These are phyloP conservation scores for Aechmea fasciata DNA, from an alignment of 176 grass and related monocot species.

Conservation along the genomic window DNA sequence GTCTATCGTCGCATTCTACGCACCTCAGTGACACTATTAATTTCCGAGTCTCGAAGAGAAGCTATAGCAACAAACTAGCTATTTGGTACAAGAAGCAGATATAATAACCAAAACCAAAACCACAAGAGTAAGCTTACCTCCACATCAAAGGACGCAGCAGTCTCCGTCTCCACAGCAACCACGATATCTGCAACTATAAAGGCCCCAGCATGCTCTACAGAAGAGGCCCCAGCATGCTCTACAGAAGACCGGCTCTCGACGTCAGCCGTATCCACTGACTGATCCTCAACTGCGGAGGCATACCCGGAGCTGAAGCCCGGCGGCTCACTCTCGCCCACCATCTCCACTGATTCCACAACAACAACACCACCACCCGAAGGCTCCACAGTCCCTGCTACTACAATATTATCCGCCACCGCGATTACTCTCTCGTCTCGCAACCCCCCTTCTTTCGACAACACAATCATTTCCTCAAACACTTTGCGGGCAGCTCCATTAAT, in stretches of 20 bases:
- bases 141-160: neutral
- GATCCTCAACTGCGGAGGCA: neutral
- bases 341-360: neutral
- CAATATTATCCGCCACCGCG: neutral
- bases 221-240: neutral
- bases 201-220: neutral
- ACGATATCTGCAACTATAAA: neutral
- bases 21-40: neutral
- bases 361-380: neutral
- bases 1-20: no score
- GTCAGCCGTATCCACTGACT: neutral
- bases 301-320: neutral
- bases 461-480: neutral
- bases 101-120: neutral
- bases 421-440: neutral
- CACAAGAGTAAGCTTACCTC: neutral
- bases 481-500: neutral
- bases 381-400: neutral
- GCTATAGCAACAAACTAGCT: neutral
- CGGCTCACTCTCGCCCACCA: neutral
- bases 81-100: neutral
- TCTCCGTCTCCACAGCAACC: neutral
- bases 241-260: neutral
- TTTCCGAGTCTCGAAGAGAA: neutral
- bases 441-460: neutral